A percentile compares a stretch with the other conserved stretches of the same genome.
These are phyloP conservation scores for Inosperma sp. DNA, from an alignment of 768 basidiomycete species.

Conservation along the genomic window DNA sequence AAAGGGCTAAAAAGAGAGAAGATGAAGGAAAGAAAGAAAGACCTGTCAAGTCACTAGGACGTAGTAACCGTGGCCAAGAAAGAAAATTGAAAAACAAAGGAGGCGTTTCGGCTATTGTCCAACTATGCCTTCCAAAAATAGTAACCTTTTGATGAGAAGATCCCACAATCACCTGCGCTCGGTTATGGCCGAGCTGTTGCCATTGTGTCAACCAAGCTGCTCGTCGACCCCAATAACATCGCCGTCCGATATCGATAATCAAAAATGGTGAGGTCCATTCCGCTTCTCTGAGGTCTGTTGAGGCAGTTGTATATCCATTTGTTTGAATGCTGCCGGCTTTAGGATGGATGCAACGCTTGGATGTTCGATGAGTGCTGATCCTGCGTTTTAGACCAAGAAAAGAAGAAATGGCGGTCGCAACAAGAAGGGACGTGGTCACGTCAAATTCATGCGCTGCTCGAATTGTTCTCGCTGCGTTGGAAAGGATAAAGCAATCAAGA, in stretches of 20 bases:
- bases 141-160: neutral
- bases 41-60: neutral
- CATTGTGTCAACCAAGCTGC: conserved; percentile 23
- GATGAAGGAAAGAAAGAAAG: neutral
- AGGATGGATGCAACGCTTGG: conserved; percentile 34
- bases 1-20: conserved; percentile 5
- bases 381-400: conserved; percentile 79
- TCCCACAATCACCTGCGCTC: too few species aligned
- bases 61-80: conserved; percentile 3
- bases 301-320: conserved; percentile 5
- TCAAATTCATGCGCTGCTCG: conserved; percentile 91
- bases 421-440: conserved; percentile 99
- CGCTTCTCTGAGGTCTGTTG: neutral
- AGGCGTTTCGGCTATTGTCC: neutral
- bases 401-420: conserved; percentile 99
- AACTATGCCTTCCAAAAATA: conserved; percentile 3
- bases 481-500: conserved; percentile 99
- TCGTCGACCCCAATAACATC: conserved; percentile 32
- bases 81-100: conserved; percentile 6
- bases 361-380: conserved; percentile 33
- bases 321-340: conserved; percentile 25
- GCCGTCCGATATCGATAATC: conserved; percentile 33
- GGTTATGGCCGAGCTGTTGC: too few species aligned
- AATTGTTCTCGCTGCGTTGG: conserved; percentile 98
- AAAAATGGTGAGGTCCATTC: conserved; percentile 39